Percentiles rank a stretch among this genome's conserved stretches.
Conservation (phyloP, 2,329 filamentous ascomycete genomes). For the Epichloe aotearoae region DNA sequence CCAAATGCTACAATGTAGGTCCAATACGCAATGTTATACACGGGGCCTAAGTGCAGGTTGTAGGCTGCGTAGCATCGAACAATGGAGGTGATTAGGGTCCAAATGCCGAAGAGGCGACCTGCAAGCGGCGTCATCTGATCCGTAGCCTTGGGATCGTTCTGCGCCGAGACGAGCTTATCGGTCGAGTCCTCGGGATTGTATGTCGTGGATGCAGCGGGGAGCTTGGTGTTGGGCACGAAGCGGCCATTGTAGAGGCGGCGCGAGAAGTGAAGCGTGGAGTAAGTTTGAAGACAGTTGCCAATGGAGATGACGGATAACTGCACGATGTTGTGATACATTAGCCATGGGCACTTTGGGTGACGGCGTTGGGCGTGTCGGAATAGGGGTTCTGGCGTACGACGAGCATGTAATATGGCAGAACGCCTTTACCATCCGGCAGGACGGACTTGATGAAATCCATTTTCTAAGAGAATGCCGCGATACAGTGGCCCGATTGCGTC, state of each 20-base stretch:
- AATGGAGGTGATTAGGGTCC: conserved; percentile 67
- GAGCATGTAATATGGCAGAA: conserved; percentile 46
- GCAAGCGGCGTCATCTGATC: conserved; percentile 62
- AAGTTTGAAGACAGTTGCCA: conserved; percentile 76
- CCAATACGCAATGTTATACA: conserved; percentile 72
- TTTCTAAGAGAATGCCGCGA: not conserved
- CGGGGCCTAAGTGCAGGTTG: conserved; percentile 54
- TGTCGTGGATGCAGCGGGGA: conserved; percentile 25
- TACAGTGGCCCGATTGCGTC: not conserved
- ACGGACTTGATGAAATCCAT: conserved; percentile 34
- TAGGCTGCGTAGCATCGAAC: conserved; percentile 77
- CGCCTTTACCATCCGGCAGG: conserved; percentile 37
- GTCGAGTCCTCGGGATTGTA: conserved; percentile 40
- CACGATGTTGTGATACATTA: not conserved
- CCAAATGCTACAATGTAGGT: conserved; percentile 66
- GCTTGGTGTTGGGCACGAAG: conserved; percentile 37
- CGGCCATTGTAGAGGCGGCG: conserved; percentile 71
- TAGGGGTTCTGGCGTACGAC: conserved; percentile 26
- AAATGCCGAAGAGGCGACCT: conserved; percentile 73
- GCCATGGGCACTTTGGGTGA: not conserved
- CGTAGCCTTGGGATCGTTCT: conserved; percentile 32
- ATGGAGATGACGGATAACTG: conserved; percentile 75
- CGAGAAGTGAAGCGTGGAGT: conserved; percentile 66
- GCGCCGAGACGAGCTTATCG: conserved; percentile 33
- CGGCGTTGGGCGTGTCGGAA: conserved; percentile 2